Conservation (phyloP, 176 grass and related monocot genomes). For the Thalia dealbata region DNA sequence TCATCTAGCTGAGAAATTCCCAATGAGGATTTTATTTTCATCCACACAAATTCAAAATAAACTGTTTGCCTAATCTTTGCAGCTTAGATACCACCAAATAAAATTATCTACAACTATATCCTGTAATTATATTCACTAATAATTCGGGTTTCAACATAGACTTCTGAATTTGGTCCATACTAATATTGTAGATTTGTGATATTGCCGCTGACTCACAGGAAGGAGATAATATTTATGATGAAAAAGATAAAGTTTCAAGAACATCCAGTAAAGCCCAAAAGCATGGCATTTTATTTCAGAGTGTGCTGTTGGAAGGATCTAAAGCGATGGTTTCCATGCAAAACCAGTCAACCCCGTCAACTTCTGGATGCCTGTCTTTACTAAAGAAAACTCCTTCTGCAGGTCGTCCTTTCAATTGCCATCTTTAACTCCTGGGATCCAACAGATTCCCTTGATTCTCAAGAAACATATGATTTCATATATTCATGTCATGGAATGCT, state of each 20-base stretch:
- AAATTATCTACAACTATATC: too few relatives aligned
- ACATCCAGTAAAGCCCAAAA: slow-evolving; percentile 25
- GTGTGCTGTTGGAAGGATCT: slow-evolving; percentile 17
- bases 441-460: not conserved
- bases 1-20: too few relatives aligned
- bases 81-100: too few relatives aligned
- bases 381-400: slow-evolving; percentile 40
- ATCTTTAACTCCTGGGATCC: not conserved
- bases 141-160: too few relatives aligned
- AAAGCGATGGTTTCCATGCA: slow-evolving; percentile 9
- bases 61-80: not conserved
- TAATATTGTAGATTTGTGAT: too few relatives aligned
- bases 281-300: slow-evolving; percentile 16
- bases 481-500: not conserved
- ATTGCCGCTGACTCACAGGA: slow-evolving; percentile 22
- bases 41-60: too few relatives aligned
- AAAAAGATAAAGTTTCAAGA: slow-evolving; percentile 22
- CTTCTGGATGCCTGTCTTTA: slow-evolving; percentile 35
- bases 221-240: slow-evolving; percentile 21
- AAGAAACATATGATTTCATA: not conserved
- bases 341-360: slow-evolving; percentile 12
- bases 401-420: slow-evolving; percentile 7
- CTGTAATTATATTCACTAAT: not conserved
- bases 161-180: too few relatives aligned
- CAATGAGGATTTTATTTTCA: too few relatives aligned